Percentiles rank a stretch among this genome's conserved stretches.
These are phyloP conservation scores for Phytomonas sp. DNA, from an alignment of 208 protist genomes.

Conservation along the genomic window DNA sequence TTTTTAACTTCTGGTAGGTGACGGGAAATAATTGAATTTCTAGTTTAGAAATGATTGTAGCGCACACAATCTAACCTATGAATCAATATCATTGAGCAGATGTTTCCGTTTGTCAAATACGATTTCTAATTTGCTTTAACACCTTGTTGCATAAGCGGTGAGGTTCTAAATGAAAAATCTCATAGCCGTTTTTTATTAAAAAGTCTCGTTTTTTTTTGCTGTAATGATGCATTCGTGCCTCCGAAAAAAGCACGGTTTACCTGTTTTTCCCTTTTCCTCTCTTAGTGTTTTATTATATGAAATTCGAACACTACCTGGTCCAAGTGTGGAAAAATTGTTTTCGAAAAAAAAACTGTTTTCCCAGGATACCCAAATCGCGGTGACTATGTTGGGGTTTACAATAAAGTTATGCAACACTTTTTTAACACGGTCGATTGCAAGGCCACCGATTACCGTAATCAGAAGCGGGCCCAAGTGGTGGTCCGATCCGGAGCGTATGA, in stretches of 20 bases:
- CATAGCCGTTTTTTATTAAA: background rate
- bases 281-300: background rate
- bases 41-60: no score
- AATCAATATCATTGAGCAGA: no score
- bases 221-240: background rate
- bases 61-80: no score
- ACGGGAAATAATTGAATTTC: no score
- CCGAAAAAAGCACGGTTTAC: background rate
- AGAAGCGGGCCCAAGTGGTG: conserved; percentile 77
- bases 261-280: background rate
- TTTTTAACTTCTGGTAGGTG: background rate
- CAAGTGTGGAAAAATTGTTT: background rate
- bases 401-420: conserved; percentile 53
- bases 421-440: conserved; percentile 63
- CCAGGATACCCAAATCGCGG: conserved; percentile 20
- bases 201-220: background rate
- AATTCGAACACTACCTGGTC: background rate
- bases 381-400: conserved; percentile 7
- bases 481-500: conserved; percentile 80
- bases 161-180: background rate
- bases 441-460: conserved; percentile 74
- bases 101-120: no score
- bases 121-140: background rate
- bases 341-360: conserved; percentile 3
- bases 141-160: background rate